Evolutionary conservation across 2,329 filamentous ascomycete genomes (phyloP), one percentile per base, ranked within the genome.

Genomic region (Apiospora sp.): DNA sequence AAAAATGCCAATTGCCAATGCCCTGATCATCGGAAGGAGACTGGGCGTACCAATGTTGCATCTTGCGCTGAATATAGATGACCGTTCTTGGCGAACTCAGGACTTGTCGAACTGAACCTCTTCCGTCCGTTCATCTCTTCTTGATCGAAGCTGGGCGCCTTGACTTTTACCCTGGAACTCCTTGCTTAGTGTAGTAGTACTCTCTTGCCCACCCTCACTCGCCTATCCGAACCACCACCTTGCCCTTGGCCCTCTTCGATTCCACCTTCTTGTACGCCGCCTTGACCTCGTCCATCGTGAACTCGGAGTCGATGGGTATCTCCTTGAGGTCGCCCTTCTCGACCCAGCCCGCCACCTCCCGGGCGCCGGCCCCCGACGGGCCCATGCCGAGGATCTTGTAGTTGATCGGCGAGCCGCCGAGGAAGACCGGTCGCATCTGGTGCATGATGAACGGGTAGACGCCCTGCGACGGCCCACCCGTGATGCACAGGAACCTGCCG

Each of bases 221-320:
- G 44, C 71, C 41, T 8, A 82, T 74, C 51, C 75, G 76, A 51
- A 82, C 74, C 22, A 82, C 69, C 16, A 82, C 78, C 76, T 82
- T 82, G 5, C 81, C 81, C 46, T 75, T 79, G 0, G 81, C 78
- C 27, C 77, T 75, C 68, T 79, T 80, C 3, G 76, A 81, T 14
- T 74, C 77, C 24, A 81, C 74, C 70, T 77, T 79, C 71, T 81
- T 80, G 51, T 78, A 82, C 0, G 80, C 82, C 76, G 79, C n/a
- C 14, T 78, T 70, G 1, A 72, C 78, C 16, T 81, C 77, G n/a
- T 77, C 76, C 74, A 83, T 76, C 4, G 70, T 49, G 37, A 76
- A 82, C 69, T 80, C 80, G 0, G 78, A 78, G 69, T 83, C 82
- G 14, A 82, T 76, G 6, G 76, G 73, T 51, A 80, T 75, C 43